A percentile compares a stretch with the other conserved stretches of the same genome.
phyloP scores from a whole-genome alignment of 2,329 filamentous ascomycete genomes.

The Huntiella moniliformis region DNA sequence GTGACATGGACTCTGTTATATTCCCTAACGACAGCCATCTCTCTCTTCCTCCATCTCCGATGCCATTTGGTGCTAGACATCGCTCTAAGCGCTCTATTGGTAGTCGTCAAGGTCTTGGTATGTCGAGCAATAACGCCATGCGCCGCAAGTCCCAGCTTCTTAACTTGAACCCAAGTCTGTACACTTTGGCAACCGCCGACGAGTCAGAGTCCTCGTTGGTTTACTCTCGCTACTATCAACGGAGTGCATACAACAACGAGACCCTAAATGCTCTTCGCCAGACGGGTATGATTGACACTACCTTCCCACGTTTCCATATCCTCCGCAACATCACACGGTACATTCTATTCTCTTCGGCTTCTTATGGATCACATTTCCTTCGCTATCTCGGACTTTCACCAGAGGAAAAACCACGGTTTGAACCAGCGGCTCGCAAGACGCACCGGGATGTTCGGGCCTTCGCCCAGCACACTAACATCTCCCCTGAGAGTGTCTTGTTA shows the following conservation, averaged over 20 bases:
- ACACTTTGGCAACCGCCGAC: slow-evolving; percentile 35
- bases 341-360: slow-evolving; percentile 47
- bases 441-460: slow-evolving; percentile 46
- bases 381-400: slow-evolving; percentile 39
- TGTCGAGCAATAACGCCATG: slow-evolving; percentile 1
- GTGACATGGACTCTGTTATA: slow-evolving; percentile 13
- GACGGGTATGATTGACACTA: slow-evolving; percentile 35
- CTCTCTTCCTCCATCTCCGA: slow-evolving; percentile 8
- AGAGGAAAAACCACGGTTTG: slow-evolving; percentile 24
- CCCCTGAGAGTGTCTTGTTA: slow-evolving; percentile 40
- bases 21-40: background rate
- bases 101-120: slow-evolving; percentile 3
- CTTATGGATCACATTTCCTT: slow-evolving; percentile 45
- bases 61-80: slow-evolving; percentile 1
- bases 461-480: slow-evolving; percentile 40
- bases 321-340: slow-evolving; percentile 44
- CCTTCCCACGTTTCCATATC: slow-evolving; percentile 41
- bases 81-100: slow-evolving; percentile 4
- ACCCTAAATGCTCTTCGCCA: slow-evolving; percentile 29
- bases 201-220: slow-evolving; percentile 36
- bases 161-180: slow-evolving; percentile 32
- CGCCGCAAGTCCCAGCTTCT: slow-evolving; percentile 10
- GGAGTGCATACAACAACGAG: slow-evolving; percentile 29
- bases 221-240: slow-evolving; percentile 29
- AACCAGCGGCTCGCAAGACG: slow-evolving; percentile 25